These are phyloP conservation scores for Eremochloa ophiuroides DNA, from an alignment of 176 grass and related monocot species.

Conservation along the genomic window DNA sequence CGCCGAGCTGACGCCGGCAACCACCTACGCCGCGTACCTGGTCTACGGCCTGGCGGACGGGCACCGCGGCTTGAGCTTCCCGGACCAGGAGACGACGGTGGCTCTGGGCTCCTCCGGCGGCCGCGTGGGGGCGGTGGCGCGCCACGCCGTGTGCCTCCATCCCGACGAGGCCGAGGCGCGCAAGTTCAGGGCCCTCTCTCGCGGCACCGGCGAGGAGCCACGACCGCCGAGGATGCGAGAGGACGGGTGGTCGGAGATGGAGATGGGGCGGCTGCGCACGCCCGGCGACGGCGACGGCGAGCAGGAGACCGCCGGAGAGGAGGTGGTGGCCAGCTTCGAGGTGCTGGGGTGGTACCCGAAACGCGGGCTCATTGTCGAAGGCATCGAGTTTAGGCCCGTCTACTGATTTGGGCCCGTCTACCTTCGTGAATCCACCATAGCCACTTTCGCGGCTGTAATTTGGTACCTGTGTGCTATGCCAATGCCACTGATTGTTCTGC, in stretches of 20 bases:
- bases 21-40: constrained; percentile 21
- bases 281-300: not conserved
- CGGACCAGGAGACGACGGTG: constrained; percentile 38
- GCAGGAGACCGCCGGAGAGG: no score
- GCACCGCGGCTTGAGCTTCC: constrained; percentile 20
- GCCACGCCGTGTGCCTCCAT: constrained; percentile 38
- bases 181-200: not conserved
- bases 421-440: no score
- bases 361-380: not conserved
- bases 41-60: constrained; percentile 8
- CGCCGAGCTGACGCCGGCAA: constrained; percentile 11
- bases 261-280: constrained; percentile 24
- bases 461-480: no score
- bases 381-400: not conserved
- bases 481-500: no score
- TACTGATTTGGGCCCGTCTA: not conserved
- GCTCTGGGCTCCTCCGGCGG: not conserved
- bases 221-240: not conserved
- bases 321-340: constrained; percentile 26
- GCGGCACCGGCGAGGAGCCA: not conserved
- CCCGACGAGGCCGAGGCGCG: not conserved
- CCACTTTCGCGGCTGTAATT: no score
- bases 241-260: constrained; percentile 43
- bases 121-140: not conserved
- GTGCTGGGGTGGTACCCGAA: constrained; percentile 1